Percentiles rank a stretch among this genome's conserved stretches.
phyloP scores from a whole-genome alignment of 2,329 filamentous ascomycete species.

The Hymenoscyphus albidus region DNA sequence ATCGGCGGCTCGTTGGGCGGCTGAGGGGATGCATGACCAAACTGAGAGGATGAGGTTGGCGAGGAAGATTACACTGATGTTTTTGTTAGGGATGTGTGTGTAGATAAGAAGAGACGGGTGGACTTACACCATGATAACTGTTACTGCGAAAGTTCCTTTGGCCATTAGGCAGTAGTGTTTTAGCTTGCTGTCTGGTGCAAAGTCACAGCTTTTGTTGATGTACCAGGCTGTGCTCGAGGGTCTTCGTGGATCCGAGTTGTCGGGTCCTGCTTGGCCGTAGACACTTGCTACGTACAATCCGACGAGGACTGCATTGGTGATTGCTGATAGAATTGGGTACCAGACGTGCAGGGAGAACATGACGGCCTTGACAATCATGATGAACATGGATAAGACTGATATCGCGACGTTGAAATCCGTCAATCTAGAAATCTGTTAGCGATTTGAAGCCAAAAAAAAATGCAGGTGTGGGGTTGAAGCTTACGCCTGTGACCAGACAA shows the following conservation, averaged over 20 bases:
- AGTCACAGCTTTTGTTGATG: slow-evolving; percentile 63
- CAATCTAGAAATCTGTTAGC: slow-evolving; percentile 48
- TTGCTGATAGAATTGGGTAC: slow-evolving; percentile 59
- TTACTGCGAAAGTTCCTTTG: slow-evolving; percentile 62
- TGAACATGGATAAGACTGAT: slow-evolving; percentile 71
- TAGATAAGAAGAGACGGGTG: background rate
- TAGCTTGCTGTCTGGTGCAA: slow-evolving; percentile 51
- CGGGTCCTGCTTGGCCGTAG: slow-evolving; percentile 69
- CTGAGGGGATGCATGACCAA: slow-evolving; percentile 47
- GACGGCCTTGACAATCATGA: slow-evolving; percentile 67
- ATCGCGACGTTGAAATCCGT: slow-evolving; percentile 75
- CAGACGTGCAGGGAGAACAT: slow-evolving; percentile 68
- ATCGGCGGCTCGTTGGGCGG: slow-evolving; percentile 41
- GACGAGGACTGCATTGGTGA: slow-evolving; percentile 55
- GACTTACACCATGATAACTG: slow-evolving; percentile 64
- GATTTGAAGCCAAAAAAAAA: background rate
- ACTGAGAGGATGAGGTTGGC: slow-evolving; percentile 55
- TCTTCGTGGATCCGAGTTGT: slow-evolving; percentile 62
- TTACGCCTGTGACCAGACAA: slow-evolving; percentile 72
- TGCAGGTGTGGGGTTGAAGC: slow-evolving; percentile 35
- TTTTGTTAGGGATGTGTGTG: slow-evolving; percentile 6
- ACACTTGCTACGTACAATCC: slow-evolving; percentile 63
- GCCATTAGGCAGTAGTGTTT: slow-evolving; percentile 63
- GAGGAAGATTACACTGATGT: slow-evolving; percentile 54
- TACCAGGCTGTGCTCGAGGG: slow-evolving; percentile 69